Evolutionary conservation across 495 filamentous ascomycete species (phyloP), one percentile per base, ranked within the genome.

Genomic region (Penicillium antarcticum): DNA sequence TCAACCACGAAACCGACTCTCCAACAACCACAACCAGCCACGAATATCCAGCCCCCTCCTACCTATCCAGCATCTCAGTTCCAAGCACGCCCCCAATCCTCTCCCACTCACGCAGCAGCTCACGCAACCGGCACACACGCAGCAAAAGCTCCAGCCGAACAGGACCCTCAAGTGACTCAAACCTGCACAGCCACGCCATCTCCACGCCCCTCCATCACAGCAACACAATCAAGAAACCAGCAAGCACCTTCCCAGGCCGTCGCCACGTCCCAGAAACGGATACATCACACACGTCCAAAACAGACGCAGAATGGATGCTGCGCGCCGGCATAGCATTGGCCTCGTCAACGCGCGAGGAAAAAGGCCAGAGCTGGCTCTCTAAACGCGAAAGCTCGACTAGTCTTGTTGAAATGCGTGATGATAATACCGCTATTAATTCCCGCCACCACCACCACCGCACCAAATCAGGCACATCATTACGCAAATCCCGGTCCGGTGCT

Each of bases 341-440:
- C n/a, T 79, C 80, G 4, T 83, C 84, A 39, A 76, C 86, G 2
- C 76, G 88, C 50, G 88, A 92, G 55, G 82, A 81, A 58, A 92
- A 91, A 63, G 89, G 89, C 11, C 87, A 91, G 63, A 75, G 80
- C 36, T 94, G 89, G 89, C 79, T 94, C 3, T 76, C 79, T 5
- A 85, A 87, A 51, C 80, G 87, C 46, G 82, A 80, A 26, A 87
- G 81, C 50, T 87, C 85, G 5, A 91, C 88, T 0, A 87, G 80
- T 56, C 74, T 91, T 12, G 70, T 79, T 7, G 72, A 80, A 17
- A 70, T 40, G 36, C 34, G 48, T n/a, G 40, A 45, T 17, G 55
- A 64, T 24, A 53, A 64, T 10, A 17, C 42, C 3, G 10, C 43
- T 6, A 16, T 29, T 3, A 43, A 55, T 26, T 32, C 54, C 29